Evolutionary conservation across 2,329 filamentous ascomycete genomes (phyloP).

Genomic region (Emericellopsis cladophorae): DNA sequence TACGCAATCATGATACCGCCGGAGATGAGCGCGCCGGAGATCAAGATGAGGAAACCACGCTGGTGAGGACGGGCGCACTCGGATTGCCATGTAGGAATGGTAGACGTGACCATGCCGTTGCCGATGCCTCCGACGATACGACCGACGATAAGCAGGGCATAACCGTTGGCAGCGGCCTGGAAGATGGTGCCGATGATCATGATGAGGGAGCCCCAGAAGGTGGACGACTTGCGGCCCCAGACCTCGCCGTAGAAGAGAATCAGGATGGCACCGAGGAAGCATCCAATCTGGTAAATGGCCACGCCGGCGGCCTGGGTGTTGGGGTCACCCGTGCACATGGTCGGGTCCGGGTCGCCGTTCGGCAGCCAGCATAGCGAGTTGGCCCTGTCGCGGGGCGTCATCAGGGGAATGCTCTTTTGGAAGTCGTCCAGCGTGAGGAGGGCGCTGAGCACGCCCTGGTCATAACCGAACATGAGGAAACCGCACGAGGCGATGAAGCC

Average conservation of each 20-base stretch:
- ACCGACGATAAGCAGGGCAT: slow-evolving; percentile 11
- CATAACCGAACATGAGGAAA: slow-evolving; percentile 16
- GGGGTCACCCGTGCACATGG: slow-evolving; percentile 11
- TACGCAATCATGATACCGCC: slow-evolving; percentile 17
- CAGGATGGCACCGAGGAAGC: slow-evolving; percentile 14
- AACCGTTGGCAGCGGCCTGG: slow-evolving; percentile 11
- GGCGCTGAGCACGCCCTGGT: slow-evolving; percentile 14
- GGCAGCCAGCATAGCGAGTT: slow-evolving; percentile 13
- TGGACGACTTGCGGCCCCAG: slow-evolving; percentile 16
- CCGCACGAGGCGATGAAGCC: slow-evolving; percentile 15
- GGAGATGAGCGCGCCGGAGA: slow-evolving; percentile 14
- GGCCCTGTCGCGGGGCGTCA: slow-evolving; percentile 12
- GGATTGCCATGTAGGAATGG: slow-evolving; percentile 16
- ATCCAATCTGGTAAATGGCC: slow-evolving; percentile 14
- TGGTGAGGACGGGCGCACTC: slow-evolving; percentile 14
- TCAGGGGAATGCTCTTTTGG: slow-evolving; percentile 10
- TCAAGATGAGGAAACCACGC: slow-evolving; percentile 13
- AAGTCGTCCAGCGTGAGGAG: slow-evolving; percentile 14
- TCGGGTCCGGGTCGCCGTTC: slow-evolving; percentile 6
- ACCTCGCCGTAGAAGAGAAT: slow-evolving; percentile 15
- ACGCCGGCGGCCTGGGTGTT: slow-evolving; percentile 15
- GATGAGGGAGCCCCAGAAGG: slow-evolving; percentile 16
- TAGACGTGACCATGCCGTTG: slow-evolving; percentile 15
- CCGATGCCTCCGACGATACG: slow-evolving; percentile 14
- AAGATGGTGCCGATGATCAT: slow-evolving; percentile 16